Evolutionary conservation across 306 rosid genomes (phyloP), one percentile per base, ranked within the genome.

Genomic region (Acacia melanoxylon): DNA sequence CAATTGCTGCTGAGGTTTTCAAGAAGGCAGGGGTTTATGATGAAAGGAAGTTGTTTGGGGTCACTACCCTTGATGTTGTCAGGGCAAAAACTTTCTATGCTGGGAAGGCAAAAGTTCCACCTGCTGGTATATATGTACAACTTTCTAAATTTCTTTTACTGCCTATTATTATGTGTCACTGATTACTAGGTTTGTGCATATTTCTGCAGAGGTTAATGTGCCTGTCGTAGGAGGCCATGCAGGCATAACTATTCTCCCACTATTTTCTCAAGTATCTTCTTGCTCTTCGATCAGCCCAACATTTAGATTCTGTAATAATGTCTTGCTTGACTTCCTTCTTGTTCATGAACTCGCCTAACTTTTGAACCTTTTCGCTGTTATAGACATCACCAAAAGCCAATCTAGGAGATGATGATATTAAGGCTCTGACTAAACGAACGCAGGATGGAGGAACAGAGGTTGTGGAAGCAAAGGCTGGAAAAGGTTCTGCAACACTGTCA

Each of bases 371-470:
- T 40, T 48, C 54, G 17, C 17, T 59, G 78, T 52, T 82, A 45
- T 87, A 95, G 99, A 98, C 97, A 59, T 89, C 94, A 24, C 98
- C 98, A 5, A 72, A 83, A 78, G 97, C 92, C 84, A 95, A 93
- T 91, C 86, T 95, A 71, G 81, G 84, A 40, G 89, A 90, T 82
- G 97, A 91, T 31, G 83, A 59, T 10, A 87, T 95, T 76, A 67
- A 22, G 72, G 97, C 94, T 86, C 94, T 95, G 63, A 95, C 99
- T 66, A 90, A 92, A 91, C 87, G 99, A 79, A 93, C 99, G 16
- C 99, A 95, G 80, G 99, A 95, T 41, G 99, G 99, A 83, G 99
- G 99, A 65, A 95, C 99, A 0, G 99, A 95, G 87, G 99, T 95
- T 78, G 99, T 95, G 68, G 97, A 94, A 79, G 99, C 99, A 10